Evolutionary conservation across 1,284 basidiomycete genomes (phyloP), one percentile per base, ranked within the genome.

Genomic region (Paramarasmius palmivorus): DNA sequence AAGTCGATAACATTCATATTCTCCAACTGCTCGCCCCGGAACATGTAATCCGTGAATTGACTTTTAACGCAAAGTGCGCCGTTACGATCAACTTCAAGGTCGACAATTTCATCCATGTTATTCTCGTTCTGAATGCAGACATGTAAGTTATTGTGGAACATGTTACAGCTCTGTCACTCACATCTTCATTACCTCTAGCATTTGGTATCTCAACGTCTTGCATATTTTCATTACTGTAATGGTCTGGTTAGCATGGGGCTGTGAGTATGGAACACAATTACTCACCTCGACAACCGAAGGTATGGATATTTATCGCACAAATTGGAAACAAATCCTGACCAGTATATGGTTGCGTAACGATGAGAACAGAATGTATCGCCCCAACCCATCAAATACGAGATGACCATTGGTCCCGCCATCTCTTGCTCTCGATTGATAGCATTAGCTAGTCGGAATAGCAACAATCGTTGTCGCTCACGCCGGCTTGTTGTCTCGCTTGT

Each of bases 341-440:
- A 73, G 50, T 68, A 71, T 3, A 74, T 63, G 0, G 61, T 50
- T 0, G 52, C 48, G 48, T 68, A 75, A 9, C 36, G 29, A 53
- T 74, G 73, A 0, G 73, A 75, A 2, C 42, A 20, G 46, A 59
- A 69, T 0, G 54, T 54, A 41, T 73, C 71, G 0, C 68, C 70
- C 67, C 65, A 69, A 2, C 65, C 69, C 69, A 71, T 68, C 2
- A 72, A 50, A 51, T 69, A 71, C 1, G 59, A 62, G 1, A 71
- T 63, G 0, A 73, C 65, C 61, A 68, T 62, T 0, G 65, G 66
- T 0, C 59, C 67, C 2, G 63, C 53, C 1, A 74, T 29, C 44
- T 74, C 72, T 51, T 71, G 68, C 48, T 71, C 58, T 0, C 59
- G 50, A 37, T 65, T 70, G 10, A 73, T 50, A 0, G 63, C 54